A percentile compares a stretch with the other conserved stretches of the same genome.
phyloP scores from a whole-genome alignment of 2,329 filamentous ascomycete genomes.

The Pestalotiopsis sp. region DNA sequence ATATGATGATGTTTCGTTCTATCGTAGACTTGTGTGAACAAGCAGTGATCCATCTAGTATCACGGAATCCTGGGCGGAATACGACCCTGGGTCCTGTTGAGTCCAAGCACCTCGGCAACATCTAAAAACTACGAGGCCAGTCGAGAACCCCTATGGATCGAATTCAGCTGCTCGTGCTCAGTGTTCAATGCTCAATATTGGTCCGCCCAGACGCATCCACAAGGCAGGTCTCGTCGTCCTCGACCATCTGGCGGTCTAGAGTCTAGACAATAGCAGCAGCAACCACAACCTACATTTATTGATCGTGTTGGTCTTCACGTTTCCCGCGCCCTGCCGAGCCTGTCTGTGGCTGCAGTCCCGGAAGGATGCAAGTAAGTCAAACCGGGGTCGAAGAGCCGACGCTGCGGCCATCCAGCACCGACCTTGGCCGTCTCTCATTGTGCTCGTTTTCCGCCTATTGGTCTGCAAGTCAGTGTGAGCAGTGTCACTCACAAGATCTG shows the following conservation, averaged over 20 bases:
- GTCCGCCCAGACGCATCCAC: neutral
- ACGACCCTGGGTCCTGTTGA: neutral
- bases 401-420: neutral
- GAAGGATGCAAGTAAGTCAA: neutral
- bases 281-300: neutral
- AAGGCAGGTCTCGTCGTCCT: neutral
- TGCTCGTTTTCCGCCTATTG: neutral
- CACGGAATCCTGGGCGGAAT: neutral
- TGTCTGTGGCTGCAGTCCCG: neutral
- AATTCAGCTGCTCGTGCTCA: neutral
- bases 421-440: neutral
- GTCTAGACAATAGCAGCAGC: neutral
- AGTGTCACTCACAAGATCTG: neutral
- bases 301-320: neutral
- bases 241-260: neutral
- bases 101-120: neutral
- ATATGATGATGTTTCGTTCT: neutral
- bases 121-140: neutral
- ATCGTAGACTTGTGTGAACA: neutral
- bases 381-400: neutral
- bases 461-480: constrained; percentile 1
- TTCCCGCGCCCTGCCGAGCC: neutral
- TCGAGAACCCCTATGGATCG: neutral
- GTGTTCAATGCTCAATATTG: neutral
- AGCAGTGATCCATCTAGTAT: neutral